phyloP scores from a whole-genome alignment of 2,329 filamentous ascomycete species.

The Colletotrichum liaoningense region DNA sequence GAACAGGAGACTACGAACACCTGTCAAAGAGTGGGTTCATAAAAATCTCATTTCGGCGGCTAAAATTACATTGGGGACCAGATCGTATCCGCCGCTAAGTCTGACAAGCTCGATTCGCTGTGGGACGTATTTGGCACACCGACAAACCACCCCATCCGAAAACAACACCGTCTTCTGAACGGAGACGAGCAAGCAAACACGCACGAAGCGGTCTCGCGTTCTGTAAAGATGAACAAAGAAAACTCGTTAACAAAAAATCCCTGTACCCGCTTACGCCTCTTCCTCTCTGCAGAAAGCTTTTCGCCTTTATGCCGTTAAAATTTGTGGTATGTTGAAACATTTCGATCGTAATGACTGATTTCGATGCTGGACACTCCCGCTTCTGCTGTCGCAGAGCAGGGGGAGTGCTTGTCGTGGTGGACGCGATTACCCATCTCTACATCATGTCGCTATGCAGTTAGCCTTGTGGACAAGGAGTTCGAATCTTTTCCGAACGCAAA shows the following conservation, averaged over 20 bases:
- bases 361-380: not conserved
- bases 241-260: slow-evolving; percentile 18
- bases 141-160: not conserved
- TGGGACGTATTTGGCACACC: not conserved
- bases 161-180: slow-evolving; percentile 5
- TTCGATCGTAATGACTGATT: slow-evolving; percentile 6
- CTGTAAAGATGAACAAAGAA: slow-evolving; percentile 21
- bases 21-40: not conserved
- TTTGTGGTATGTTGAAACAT: slow-evolving; percentile 2
- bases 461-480: slow-evolving; percentile 4
- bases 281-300: not conserved
- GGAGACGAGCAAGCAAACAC: not conserved
- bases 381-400: not conserved
- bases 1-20: not conserved
- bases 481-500: not conserved
- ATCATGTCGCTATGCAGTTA: slow-evolving; percentile 35
- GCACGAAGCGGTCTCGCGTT: not conserved
- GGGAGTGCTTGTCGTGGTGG: slow-evolving; percentile 1
- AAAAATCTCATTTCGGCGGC: slow-evolving; percentile 11
- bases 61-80: slow-evolving; percentile 29
- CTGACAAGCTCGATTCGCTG: slow-evolving; percentile 21
- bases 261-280: not conserved
- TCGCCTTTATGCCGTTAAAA: slow-evolving; percentile 25
- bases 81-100: slow-evolving; percentile 27
- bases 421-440: slow-evolving; percentile 27